Evolutionary conservation across 176 grass and related monocot species (phyloP), one percentile per base, ranked within the genome.

Genomic region (Areca catechu): DNA sequence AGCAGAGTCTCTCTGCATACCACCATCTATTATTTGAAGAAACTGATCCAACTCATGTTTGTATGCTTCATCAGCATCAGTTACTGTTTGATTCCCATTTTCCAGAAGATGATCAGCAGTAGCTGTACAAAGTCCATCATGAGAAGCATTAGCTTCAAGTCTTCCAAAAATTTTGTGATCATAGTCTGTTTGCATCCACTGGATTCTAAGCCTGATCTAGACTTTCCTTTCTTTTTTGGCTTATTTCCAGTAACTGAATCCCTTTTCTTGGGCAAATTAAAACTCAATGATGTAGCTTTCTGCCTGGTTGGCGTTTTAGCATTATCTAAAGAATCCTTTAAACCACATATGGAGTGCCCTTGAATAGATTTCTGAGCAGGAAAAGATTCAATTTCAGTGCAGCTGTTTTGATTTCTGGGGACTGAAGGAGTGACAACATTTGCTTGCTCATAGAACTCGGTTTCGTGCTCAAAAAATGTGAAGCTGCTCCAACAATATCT

Each of bases 381-480:
- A 58, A 71, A 89, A 60, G 53, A 69, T 18, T 77, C 74, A 60
- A 74, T 24, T 59, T 81, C 53, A 25, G 60, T 81, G 66, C 56
- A 53, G 15, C 3, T 76, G 14, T 37, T 76, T 62, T 67, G 73
- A 60, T 64, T 27, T 43, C 55, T 76, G 56, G 66, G 60, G 20
- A 19, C 57, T 68, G 57, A 61, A 74, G 20, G 58, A 48, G 72
- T 83, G 77, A 24, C 76, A 75, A 24, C 24, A 63, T 87, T 90
- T 79, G 92, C 83, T 96, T 90, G 71, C 74, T 90, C 80, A 87
- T 84, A 96, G 57, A 96, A 79, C 72, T 90, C 86, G 71, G 83
- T 84, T 78, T 96, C 92, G 61, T 66, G 51, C 75, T 96, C 83
- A 76, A 90, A 90, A 96, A 96, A 21, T 79, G 65, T 22, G 86